A percentile compares a stretch with the other conserved stretches of the same genome.
Conservation (phyloP, 768 basidiomycete genomes). For the Mycena galericulata region DNA sequence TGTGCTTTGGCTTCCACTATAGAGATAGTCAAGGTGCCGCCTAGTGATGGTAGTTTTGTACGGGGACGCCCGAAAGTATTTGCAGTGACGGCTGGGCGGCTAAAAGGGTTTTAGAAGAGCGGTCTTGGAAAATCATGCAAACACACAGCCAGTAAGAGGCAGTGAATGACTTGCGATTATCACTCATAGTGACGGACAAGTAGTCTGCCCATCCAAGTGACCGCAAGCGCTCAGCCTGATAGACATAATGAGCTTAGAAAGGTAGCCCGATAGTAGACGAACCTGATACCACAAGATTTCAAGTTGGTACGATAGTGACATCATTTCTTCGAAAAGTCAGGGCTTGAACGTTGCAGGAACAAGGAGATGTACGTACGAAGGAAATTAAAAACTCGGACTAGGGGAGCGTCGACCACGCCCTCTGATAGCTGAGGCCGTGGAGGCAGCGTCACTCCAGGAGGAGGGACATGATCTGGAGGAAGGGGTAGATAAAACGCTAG, state of each 20-base stretch:
- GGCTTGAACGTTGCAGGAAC: not conserved
- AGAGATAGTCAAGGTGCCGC: slow-evolving; percentile 80
- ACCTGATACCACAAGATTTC: slow-evolving; percentile 89
- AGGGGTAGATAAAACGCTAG: slow-evolving; percentile 72
- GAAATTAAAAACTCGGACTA: slow-evolving; percentile 89
- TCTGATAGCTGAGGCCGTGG: slow-evolving; percentile 66
- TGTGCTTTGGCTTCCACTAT: slow-evolving; percentile 65
- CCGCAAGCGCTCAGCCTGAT: slow-evolving; percentile 78
- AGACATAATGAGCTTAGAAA: slow-evolving; percentile 28
- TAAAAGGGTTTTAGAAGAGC: not conserved
- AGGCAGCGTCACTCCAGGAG: slow-evolving; percentile 55
- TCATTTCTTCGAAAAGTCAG: slow-evolving; percentile 70
- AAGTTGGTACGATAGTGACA: slow-evolving; percentile 92
- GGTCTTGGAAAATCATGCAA: not conserved
- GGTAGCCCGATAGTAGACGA: slow-evolving; percentile 24
- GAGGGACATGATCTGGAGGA: slow-evolving; percentile 54
- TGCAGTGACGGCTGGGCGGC: slow-evolving; percentile 40
- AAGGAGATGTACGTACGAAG: slow-evolving; percentile 69
- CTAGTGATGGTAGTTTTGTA: slow-evolving; percentile 66
- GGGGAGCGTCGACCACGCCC: slow-evolving; percentile 81
- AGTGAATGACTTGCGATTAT: slow-evolving; percentile 73
- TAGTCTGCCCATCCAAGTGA: slow-evolving; percentile 90
- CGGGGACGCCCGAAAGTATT: slow-evolving; percentile 46
- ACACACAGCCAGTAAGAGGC: slow-evolving; percentile 92
- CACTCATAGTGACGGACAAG: slow-evolving; percentile 76